Base-by-base conservation (phyloP, 257 asterid species). In the Fraxinus quadrangulata region DNA sequence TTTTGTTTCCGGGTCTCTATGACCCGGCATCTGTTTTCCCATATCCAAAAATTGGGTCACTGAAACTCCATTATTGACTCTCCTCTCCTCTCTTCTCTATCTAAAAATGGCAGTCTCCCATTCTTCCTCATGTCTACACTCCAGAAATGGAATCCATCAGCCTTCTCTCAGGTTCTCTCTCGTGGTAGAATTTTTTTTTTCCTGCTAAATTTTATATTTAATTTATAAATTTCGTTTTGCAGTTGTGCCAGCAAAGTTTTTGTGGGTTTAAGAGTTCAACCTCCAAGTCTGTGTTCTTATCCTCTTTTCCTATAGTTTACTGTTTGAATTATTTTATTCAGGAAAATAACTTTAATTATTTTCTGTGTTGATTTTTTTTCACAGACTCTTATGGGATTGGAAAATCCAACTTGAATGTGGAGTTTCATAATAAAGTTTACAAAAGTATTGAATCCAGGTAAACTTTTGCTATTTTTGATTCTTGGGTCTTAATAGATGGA, bases 371-470 rank as follows among this genome's bases (percentile, higher is more conserved):
- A 6, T 67, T 23, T 63, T 75, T 36, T 79, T 63, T 11, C 61
- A 51, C 92, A 93, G 98, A 82, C 84, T 85, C 85, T 84, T 86
- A 19, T 78, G 97, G 94, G 73, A 39, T 77, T 68, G 90, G 82
- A 51, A 87, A 82, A 42, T 65, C 87, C 67, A 90, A 89, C 83
- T 71, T 82, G 74, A 92, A 90, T 85, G 92, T 86, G 75, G 92
- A 90, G 68, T 96, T 96, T 81, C 89, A 83, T 73, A 79, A 81
- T 69, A 90, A 71, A 78, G 97, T 91, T 77, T 84, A 87, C 85
- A 87, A 87, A 81, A 87, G 96, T 83, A 82, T 90, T 51, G 78
- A 87, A 17, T 85, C 86, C 91, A 84, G 99, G 99, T 96, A 86
- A 67, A 17, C 4, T 56, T 75, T 2, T 61, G 68, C 75, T n/a